Evolutionary conservation across 768 basidiomycete species (phyloP).

Genomic region (Omphalotus guepiniiformis): DNA sequence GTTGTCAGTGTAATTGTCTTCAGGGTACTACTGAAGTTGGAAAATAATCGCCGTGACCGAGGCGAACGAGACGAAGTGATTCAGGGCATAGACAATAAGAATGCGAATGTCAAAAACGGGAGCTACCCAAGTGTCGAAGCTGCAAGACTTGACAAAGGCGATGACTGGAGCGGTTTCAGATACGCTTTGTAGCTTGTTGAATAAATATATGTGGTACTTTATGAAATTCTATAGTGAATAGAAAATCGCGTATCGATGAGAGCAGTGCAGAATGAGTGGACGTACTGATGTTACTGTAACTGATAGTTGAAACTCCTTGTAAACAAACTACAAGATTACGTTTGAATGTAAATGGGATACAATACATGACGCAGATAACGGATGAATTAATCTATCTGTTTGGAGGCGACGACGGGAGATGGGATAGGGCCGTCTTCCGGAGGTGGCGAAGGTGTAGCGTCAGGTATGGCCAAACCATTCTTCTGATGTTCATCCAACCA

Average conservation of each 20-base stretch:
- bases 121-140: conserved; percentile 48
- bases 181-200: conserved; percentile 28
- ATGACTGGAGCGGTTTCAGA: conserved; percentile 74
- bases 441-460: conserved; percentile 49
- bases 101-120: conserved; percentile 49
- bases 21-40: conserved; percentile 43
- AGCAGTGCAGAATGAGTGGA: conserved; percentile 3
- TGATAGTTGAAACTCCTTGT: too few relatives aligned
- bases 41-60: conserved; percentile 59
- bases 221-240: conserved; percentile 5
- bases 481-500: conserved; percentile 83
- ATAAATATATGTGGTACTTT: conserved; percentile 2
- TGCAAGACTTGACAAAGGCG: conserved; percentile 60
- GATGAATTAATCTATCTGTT: conserved; percentile 27
- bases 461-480: conserved; percentile 38
- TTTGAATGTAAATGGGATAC: background rate
- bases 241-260: background rate
- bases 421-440: conserved; percentile 52
- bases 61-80: conserved; percentile 70
- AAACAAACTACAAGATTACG: too few relatives aligned
- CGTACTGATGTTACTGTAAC: too few relatives aligned
- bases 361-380: conserved; percentile 6
- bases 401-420: conserved; percentile 43
- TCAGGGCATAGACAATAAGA: conserved; percentile 40
- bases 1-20: conserved; percentile 49